phyloP scores from a whole-genome alignment of 2,329 filamentous ascomycete species.

The Neonectria coccinea region DNA sequence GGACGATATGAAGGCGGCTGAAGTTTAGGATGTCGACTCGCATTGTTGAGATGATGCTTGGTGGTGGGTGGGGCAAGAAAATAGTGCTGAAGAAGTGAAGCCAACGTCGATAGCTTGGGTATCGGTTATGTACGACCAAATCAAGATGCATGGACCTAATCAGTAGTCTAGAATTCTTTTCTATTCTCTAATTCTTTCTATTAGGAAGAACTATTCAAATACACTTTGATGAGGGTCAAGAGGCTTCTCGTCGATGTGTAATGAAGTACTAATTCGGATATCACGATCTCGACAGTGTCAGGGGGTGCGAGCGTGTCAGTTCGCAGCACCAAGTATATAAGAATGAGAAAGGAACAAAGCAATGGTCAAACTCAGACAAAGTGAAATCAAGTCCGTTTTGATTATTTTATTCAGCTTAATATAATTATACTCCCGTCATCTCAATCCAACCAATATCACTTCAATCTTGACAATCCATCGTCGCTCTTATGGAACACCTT shows the following conservation, averaged over 20 bases:
- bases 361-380: not conserved
- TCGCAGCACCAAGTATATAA: no score
- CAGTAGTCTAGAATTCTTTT: not conserved
- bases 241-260: not conserved
- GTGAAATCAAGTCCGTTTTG: not conserved
- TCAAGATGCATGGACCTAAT: not conserved
- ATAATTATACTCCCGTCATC: not conserved
- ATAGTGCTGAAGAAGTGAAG: no score
- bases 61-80: no score
- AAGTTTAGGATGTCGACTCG: not conserved
- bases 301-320: no score
- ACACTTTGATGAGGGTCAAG: not conserved
- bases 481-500: not conserved
- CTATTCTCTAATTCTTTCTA: not conserved
- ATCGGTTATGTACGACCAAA: not conserved
- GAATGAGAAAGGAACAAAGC: no score
- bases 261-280: no score
- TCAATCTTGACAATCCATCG: not conserved
- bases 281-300: no score
- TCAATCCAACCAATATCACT: not conserved
- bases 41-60: not conserved
- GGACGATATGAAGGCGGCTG: slow-evolving; percentile 19
- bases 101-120: no score
- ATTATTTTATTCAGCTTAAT: not conserved
- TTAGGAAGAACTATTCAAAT: not conserved